Percentiles rank a stretch among this genome's conserved stretches.
Evolutionary conservation across 495 filamentous ascomycete genomes (phyloP).

Genomic region (Cercophora sp.): DNA sequence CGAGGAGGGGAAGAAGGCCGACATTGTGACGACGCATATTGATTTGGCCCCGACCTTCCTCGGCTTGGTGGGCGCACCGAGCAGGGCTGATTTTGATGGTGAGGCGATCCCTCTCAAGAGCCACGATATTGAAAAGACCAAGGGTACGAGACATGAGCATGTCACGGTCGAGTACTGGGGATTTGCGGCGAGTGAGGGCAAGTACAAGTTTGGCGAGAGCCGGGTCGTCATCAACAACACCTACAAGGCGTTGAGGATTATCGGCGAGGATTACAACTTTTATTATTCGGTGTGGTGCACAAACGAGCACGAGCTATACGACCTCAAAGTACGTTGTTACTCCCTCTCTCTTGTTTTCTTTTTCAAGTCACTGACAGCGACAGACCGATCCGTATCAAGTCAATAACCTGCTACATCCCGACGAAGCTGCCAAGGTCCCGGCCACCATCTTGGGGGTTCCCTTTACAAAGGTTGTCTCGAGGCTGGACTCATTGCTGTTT

Average conservation of each 20-base stretch:
- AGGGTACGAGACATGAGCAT: slow-evolving; percentile 51
- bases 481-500: slow-evolving; percentile 58
- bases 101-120: slow-evolving; percentile 49
- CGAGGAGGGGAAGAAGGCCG: slow-evolving; percentile 36
- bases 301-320: slow-evolving; percentile 62
- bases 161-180: slow-evolving; percentile 68
- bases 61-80: slow-evolving; percentile 45
- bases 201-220: slow-evolving; percentile 19
- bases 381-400: slow-evolving; percentile 60
- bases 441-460: slow-evolving; percentile 41
- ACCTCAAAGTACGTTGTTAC: slow-evolving; percentile 50
- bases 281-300: slow-evolving; percentile 67
- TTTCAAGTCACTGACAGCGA: background rate
- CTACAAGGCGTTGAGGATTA: slow-evolving; percentile 59
- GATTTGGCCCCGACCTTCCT: slow-evolving; percentile 68
- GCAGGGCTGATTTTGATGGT: slow-evolving; percentile 56
- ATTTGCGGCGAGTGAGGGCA: slow-evolving; percentile 47
- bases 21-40: slow-evolving; percentile 63
- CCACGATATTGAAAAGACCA: slow-evolving; percentile 27
- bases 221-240: slow-evolving; percentile 49
- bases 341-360: no score
- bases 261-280: slow-evolving; percentile 51
- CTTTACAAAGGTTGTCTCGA: slow-evolving; percentile 41
- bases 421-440: slow-evolving; percentile 12
- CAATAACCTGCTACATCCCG: slow-evolving; percentile 50